These are phyloP conservation scores for Lachnellula occidentalis DNA, from an alignment of 2,329 filamentous ascomycete species.

Conservation along the genomic window DNA sequence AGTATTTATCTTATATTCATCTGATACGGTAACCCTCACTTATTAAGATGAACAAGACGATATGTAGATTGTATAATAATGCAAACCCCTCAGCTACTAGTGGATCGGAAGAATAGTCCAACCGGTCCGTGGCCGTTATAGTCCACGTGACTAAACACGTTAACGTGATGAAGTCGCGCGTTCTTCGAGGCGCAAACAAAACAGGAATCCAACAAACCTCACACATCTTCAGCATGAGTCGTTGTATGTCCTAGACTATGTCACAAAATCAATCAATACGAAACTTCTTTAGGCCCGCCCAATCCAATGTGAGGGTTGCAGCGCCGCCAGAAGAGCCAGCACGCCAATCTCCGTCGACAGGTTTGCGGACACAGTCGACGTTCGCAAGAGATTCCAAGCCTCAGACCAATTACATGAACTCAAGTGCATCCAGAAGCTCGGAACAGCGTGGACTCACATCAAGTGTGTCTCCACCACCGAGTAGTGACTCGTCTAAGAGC, in stretches of 20 bases:
- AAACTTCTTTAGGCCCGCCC: conserved; percentile 16
- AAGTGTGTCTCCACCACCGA: conserved; percentile 15
- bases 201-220: neutral
- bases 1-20: too few relatives aligned
- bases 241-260: conserved; percentile 2
- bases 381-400: neutral
- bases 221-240: neutral
- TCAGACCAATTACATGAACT: neutral
- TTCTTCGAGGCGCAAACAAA: neutral
- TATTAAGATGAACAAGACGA: too few relatives aligned
- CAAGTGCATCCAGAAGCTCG: neutral
- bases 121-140: neutral
- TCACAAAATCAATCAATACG: conserved; percentile 15
- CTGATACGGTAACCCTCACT: too few relatives aligned
- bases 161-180: neutral
- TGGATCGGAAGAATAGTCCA: neutral
- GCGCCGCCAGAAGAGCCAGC: neutral
- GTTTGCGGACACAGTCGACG: neutral
- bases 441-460: conserved; percentile 1
- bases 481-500: conserved; percentile 1
- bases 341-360: neutral
- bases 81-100: neutral
- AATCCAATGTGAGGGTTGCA: neutral
- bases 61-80: too few relatives aligned
- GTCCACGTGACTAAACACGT: neutral